phyloP scores from a whole-genome alignment of 306 rosid species.

The Biancaea sappan region DNA sequence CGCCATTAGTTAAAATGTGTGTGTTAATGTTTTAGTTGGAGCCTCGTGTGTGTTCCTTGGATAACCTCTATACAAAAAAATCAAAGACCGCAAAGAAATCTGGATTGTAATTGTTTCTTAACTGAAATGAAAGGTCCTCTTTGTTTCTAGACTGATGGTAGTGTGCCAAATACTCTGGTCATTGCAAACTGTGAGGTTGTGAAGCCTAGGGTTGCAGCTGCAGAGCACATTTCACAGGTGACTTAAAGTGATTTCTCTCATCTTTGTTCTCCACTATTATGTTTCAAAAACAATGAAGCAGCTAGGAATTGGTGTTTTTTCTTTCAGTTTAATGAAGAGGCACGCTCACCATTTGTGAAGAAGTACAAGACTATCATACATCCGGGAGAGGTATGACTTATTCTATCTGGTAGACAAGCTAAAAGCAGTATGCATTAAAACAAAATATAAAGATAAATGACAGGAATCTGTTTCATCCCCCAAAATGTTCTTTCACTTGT shows the following conservation, averaged over 20 bases:
- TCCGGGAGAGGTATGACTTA: slow-evolving; percentile 88
- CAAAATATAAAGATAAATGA: neutral
- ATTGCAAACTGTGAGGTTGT: slow-evolving; percentile 99
- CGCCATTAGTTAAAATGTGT: neutral
- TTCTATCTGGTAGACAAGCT: neutral
- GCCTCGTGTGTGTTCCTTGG: neutral
- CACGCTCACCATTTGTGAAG: slow-evolving; percentile 99
- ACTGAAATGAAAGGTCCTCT: too few relatives aligned
- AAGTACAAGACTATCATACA: slow-evolving; percentile 99
- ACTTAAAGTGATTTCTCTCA: slow-evolving; percentile 3
- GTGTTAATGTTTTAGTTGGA: neutral
- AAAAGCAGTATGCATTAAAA: neutral
- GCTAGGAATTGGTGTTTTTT: slow-evolving; percentile 12
- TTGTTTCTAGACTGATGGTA: slow-evolving; percentile 86
- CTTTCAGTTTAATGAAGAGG: slow-evolving; percentile 94
- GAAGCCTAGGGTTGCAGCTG: slow-evolving; percentile 98
- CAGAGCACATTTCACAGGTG: slow-evolving; percentile 98
- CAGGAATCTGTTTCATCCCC: neutral
- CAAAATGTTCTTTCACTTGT: too few relatives aligned
- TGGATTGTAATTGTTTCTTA: neutral
- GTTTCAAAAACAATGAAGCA: slow-evolving; percentile 16
- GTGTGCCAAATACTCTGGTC: slow-evolving; percentile 97
- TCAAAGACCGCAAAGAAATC: neutral
- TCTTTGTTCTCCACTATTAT: slow-evolving; percentile 3
- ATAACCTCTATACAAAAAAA: neutral